Percentiles rank a stretch among this genome's conserved stretches.
These are phyloP conservation scores for Hibiscus mutabilis DNA, from an alignment of 345 rosid species.

Conservation along the genomic window DNA sequence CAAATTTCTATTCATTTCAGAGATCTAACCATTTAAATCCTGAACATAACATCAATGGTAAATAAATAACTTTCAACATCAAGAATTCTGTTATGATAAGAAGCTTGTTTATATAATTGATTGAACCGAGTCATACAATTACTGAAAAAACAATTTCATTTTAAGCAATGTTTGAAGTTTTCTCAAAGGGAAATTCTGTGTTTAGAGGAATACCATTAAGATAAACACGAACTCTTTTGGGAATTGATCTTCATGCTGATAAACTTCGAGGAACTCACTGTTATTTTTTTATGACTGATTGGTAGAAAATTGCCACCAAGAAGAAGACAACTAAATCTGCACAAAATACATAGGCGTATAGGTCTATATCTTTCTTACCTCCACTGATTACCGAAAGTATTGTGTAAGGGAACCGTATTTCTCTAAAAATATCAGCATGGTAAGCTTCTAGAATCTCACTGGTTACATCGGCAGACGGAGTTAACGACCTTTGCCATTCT, in stretches of 20 bases:
- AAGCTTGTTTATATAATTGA: background rate
- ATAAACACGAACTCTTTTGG: constrained; percentile 75
- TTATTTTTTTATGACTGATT: constrained; percentile 77
- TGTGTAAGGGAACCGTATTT: constrained; percentile 55
- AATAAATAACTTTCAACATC: too few relatives aligned
- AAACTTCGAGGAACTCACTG: constrained; percentile 86
- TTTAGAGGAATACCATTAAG: constrained; percentile 55
- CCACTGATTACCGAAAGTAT: constrained; percentile 87
- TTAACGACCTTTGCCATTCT: constrained; percentile 70
- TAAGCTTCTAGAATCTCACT: constrained; percentile 65
- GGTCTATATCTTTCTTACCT: constrained; percentile 83
- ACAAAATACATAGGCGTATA: constrained; percentile 87
- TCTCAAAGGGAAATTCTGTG: too few relatives aligned
- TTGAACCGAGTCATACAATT: background rate
- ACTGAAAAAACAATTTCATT: background rate
- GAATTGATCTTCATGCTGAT: constrained; percentile 95
- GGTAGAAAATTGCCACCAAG: constrained; percentile 82
- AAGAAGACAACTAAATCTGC: constrained; percentile 87
- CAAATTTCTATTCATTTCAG: background rate
- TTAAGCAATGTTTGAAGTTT: background rate
- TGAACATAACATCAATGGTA: background rate
- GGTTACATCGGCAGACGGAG: constrained; percentile 89
- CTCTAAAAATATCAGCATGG: constrained; percentile 51
- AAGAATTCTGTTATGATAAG: background rate
- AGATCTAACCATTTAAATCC: constrained; percentile 1